Evolutionary conservation across 2,329 filamentous ascomycete species (phyloP).

Genomic region (Parascedosporium putredinis): DNA sequence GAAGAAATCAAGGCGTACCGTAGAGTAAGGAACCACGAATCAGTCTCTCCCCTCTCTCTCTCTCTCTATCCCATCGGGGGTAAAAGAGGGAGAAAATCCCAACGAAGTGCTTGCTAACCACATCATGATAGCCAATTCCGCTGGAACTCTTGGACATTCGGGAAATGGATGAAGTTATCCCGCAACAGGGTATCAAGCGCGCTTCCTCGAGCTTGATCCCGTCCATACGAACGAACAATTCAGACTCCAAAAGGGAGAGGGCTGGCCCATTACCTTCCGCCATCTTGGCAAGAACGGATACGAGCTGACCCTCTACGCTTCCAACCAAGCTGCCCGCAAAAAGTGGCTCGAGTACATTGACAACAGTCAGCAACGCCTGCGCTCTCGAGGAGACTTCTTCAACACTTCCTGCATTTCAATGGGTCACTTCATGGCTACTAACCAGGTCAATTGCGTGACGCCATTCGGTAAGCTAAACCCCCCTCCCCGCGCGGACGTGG

Average conservation of each 20-base stretch:
- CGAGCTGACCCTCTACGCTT: constrained; percentile 79
- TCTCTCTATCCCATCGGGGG: too few species aligned
- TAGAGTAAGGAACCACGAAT: constrained; percentile 33
- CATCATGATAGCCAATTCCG: constrained; percentile 63
- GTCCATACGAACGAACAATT: constrained; percentile 34
- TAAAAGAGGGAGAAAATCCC: too few species aligned
- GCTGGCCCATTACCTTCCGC: constrained; percentile 90
- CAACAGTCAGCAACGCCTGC: constrained; percentile 74
- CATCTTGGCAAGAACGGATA: constrained; percentile 94
- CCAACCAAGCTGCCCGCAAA: constrained; percentile 73
- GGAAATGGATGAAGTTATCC: constrained; percentile 95
- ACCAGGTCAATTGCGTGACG: constrained; percentile 88
- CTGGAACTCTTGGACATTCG: constrained; percentile 85
- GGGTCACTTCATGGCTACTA: constrained; percentile 52
- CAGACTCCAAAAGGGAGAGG: constrained; percentile 56
- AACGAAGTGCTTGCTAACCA: constrained; percentile 9
- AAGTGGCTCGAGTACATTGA: constrained; percentile 98
- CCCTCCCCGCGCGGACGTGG: constrained; percentile 7
- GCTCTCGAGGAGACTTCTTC: constrained; percentile 85
- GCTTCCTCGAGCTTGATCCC: constrained; percentile 77
- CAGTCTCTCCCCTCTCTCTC: neutral
- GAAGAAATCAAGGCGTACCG: constrained; percentile 94
- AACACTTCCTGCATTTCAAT: constrained; percentile 55
- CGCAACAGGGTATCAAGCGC: constrained; percentile 69
- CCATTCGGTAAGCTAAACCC: constrained; percentile 61